Evolutionary conservation across 768 basidiomycete species (phyloP), one percentile per base, ranked within the genome.

Genomic region (Clavulina sp.): DNA sequence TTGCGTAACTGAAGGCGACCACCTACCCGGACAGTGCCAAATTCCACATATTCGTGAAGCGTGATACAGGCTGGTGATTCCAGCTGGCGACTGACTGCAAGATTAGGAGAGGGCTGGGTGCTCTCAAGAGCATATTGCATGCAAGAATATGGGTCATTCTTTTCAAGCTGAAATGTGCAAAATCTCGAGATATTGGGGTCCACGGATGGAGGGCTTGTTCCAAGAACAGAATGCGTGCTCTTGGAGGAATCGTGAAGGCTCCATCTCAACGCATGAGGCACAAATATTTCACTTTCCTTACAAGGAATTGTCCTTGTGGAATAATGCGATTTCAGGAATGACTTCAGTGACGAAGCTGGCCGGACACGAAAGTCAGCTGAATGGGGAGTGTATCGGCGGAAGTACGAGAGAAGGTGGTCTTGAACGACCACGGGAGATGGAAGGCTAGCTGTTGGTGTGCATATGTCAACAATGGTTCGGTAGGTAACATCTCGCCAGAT

Each of bases 41-140:
- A 51, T 18, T 46, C 40, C 13, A 49, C 21, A 28, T 49, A 51
- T 50, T 51, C 50, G 26, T 51, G 50, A 6, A 51, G 1, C 48
- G 41, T 65, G 21, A 77, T 59, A 4, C 68, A 61, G n/a, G 49
- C 46, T 3, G 68, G 69, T 49, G 72, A 75, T 6, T 62, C 59
- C 0, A 54, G 56, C 54, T 76, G 75, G 19, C 60, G 56, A 21
- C 68, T 67, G 24, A 77, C 56, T 33, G 70, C 57, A 18, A 60
- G 56, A 48, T 77, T 77, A 1, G 70, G 62, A 0, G 67, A 65
- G 47, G 73, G 70, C 16, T 54, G 58, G 1, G 50, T 44, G 19
- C 55, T 29, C 19, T 7, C 36, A 4, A 73, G 54, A 19, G 69
- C 66, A 53, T 60, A 64, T 50, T 70, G 66, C 9, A 76, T 53